Conservation (phyloP, 1,284 basidiomycete species). For the Athelia psychrophila region DNA sequence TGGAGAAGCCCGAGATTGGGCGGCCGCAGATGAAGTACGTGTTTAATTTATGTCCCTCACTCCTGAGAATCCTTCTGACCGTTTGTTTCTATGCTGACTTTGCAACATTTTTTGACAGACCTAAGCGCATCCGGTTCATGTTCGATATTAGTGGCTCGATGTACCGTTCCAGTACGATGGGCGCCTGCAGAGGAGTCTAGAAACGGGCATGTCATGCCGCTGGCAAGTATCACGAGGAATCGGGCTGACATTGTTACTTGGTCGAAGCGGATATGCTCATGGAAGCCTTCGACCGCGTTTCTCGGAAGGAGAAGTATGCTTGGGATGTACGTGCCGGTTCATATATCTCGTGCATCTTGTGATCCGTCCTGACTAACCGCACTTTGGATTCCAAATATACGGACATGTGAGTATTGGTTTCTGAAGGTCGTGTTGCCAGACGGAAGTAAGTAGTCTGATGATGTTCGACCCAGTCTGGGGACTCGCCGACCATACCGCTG, state of each 20-base stretch:
- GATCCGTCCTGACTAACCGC: background rate
- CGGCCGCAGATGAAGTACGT: conserved; percentile 61
- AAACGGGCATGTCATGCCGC: conserved; percentile 56
- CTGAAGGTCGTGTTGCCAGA: too few species aligned
- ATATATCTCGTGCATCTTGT: background rate
- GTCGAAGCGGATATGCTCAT: conserved; percentile 61
- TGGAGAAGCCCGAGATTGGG: conserved; percentile 65
- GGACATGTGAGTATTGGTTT: conserved; percentile 59
- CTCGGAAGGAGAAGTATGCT: conserved; percentile 64
- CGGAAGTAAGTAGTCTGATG: too few species aligned
- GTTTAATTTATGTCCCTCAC: too few species aligned
- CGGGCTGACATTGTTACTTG: background rate
- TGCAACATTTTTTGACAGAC: conserved; percentile 30
- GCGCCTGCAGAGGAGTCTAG: conserved; percentile 56
- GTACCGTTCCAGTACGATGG: conserved; percentile 75
- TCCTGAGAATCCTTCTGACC: too few species aligned
- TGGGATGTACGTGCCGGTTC: conserved; percentile 55
- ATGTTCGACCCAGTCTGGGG: conserved; percentile 46
- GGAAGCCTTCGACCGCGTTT: conserved; percentile 62
- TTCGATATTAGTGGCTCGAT: conserved; percentile 73
- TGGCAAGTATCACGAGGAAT: background rate
- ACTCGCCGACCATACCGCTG: conserved; percentile 53
- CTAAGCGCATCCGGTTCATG: conserved; percentile 65
- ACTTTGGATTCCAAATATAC: conserved; percentile 44
- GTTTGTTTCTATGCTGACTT: too few species aligned